Evolutionary conservation across 192 early-diverging fungal genomes (phyloP).

Genomic region (Phycomyces nitens): DNA sequence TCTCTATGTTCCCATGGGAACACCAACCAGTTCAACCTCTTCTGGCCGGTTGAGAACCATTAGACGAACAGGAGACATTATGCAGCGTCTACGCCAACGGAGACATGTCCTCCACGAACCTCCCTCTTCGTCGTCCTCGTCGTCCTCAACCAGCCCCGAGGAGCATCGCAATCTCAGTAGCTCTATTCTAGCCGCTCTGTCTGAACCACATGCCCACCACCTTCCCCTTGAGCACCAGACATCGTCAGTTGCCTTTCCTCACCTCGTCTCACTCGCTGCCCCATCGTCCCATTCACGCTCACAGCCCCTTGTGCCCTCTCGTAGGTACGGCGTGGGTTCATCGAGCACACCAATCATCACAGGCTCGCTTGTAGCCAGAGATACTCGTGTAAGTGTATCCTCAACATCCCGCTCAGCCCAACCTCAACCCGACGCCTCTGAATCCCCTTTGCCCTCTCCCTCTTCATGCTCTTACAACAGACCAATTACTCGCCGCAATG

Average conservation of each 20-base stretch:
- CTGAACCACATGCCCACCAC: not conserved
- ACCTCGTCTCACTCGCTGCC: slow-evolving; percentile 10
- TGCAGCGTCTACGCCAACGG: slow-evolving; percentile 17
- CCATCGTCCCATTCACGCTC: slow-evolving; percentile 35
- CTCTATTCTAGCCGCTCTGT: not conserved
- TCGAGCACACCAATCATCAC: no score
- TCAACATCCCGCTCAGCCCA: slow-evolving; percentile 1
- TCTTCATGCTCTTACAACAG: slow-evolving; percentile 30
- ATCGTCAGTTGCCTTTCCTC: slow-evolving; percentile 8
- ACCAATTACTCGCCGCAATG: slow-evolving; percentile 19
- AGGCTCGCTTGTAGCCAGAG: not conserved
- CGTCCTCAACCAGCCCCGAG: not conserved
- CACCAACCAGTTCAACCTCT: slow-evolving; percentile 14
- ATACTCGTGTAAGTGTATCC: slow-evolving; percentile 11
- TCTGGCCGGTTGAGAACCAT: slow-evolving; percentile 7
- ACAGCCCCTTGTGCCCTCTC: slow-evolving; percentile 23
- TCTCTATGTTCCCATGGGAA: slow-evolving; percentile 4
- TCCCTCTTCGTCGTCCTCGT: slow-evolving; percentile 1
- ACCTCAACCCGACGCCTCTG: slow-evolving; percentile 18
- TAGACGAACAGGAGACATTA: slow-evolving; percentile 18
- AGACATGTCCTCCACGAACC: not conserved
- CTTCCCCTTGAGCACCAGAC: not conserved
- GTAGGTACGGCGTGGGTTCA: slow-evolving; percentile 10
- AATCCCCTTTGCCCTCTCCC: slow-evolving; percentile 12
- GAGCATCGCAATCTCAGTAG: not conserved